Conservation (phyloP, 2,329 filamentous ascomycete species). For the Monosporascus cannonballus region DNA sequence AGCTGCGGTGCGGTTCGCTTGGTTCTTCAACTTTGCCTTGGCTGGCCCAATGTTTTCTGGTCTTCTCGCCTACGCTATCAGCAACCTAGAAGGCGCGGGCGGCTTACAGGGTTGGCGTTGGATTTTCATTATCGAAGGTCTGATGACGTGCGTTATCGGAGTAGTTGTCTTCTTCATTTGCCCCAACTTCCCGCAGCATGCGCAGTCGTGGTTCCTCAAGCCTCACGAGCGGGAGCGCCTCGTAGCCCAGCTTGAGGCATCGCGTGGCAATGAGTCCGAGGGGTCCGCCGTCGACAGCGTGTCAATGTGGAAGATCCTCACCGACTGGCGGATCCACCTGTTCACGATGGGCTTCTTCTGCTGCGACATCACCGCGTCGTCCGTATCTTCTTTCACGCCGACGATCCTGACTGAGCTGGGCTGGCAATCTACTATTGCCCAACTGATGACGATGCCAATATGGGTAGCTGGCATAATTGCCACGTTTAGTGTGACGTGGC, state of each 20-base stretch:
- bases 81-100: constrained; percentile 31
- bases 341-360: constrained; percentile 26
- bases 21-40: constrained; percentile 31
- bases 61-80: constrained; percentile 35
- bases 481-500: constrained; percentile 18
- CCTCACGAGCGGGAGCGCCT: constrained; percentile 17
- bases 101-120: constrained; percentile 37
- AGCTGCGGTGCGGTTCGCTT: constrained; percentile 20
- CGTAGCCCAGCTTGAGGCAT: constrained; percentile 14
- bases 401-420: constrained; percentile 22
- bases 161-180: constrained; percentile 15
- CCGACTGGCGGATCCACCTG: constrained; percentile 24
- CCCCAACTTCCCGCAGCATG: constrained; percentile 22
- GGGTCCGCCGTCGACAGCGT: constrained; percentile 17
- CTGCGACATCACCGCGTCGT: constrained; percentile 22
- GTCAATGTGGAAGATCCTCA: constrained; percentile 18
- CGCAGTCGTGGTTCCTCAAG: constrained; percentile 22
- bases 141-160: constrained; percentile 16
- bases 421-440: constrained; percentile 16
- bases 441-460: constrained; percentile 24
- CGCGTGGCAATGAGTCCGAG: constrained; percentile 17
- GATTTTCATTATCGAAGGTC: constrained; percentile 38
- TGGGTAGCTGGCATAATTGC: constrained; percentile 21
- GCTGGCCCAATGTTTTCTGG: constrained; percentile 33
- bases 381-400: constrained; percentile 19